Percentiles rank a stretch among this genome's conserved stretches.
Conservation (phyloP, 2,329 filamentous ascomycete species). For the Phoma sp. region DNA sequence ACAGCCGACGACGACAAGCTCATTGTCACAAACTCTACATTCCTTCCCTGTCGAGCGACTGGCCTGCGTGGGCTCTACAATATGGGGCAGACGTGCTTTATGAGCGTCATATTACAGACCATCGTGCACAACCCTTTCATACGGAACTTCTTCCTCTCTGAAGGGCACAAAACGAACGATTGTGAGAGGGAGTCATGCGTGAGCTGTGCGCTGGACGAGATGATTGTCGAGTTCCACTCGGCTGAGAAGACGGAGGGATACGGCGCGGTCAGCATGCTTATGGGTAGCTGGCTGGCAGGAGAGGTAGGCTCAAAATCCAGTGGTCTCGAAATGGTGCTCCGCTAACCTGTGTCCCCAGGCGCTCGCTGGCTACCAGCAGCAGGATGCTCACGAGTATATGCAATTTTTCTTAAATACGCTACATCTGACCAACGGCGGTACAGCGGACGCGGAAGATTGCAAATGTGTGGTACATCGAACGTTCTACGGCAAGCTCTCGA, state of each 20-base stretch:
- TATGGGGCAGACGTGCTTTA: constrained; percentile 97
- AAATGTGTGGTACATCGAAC: constrained; percentile 92
- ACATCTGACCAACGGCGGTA: constrained; percentile 76
- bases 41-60: constrained; percentile 82
- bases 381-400: constrained; percentile 97
- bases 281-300: constrained; percentile 88
- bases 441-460: constrained; percentile 60
- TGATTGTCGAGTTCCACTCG: constrained; percentile 69
- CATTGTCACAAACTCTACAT: constrained; percentile 77
- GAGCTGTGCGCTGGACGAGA: constrained; percentile 66
- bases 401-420: constrained; percentile 93
- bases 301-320: constrained; percentile 60
- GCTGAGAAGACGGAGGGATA: constrained; percentile 85
- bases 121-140: constrained; percentile 93
- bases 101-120: constrained; percentile 93
- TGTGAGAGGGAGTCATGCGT: constrained; percentile 68
- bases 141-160: constrained; percentile 88
- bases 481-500: constrained; percentile 91
- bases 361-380: constrained; percentile 85
- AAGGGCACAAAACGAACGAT: constrained; percentile 81
- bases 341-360: constrained; percentile 32
- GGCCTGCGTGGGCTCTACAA: constrained; percentile 94
- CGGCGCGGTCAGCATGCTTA: constrained; percentile 85
- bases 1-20: constrained; percentile 73
- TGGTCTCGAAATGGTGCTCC: background rate